phyloP scores from a whole-genome alignment of 2,329 filamentous ascomycete species.

The Apiospora malaysiana region DNA sequence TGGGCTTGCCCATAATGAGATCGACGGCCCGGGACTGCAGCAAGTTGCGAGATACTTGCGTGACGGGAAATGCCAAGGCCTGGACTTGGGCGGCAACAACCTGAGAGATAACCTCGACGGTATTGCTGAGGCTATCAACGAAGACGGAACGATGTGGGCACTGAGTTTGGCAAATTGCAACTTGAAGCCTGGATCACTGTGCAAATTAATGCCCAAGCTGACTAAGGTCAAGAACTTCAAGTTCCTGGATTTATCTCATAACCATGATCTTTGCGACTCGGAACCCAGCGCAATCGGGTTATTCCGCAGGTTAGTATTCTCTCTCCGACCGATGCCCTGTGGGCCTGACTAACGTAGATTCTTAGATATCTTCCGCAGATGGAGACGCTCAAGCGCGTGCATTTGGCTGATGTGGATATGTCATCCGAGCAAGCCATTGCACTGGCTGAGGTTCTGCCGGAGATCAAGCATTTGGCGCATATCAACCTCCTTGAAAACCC shows the following conservation, averaged over 20 bases:
- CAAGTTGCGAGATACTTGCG: conserved; percentile 80
- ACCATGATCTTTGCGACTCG: conserved; percentile 76
- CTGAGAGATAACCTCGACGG: conserved; percentile 60
- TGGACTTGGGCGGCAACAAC: conserved; percentile 90
- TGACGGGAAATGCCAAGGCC: conserved; percentile 79
- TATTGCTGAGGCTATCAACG: conserved; percentile 58
- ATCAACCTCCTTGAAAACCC: conserved; percentile 86
- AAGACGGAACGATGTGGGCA: conserved; percentile 70
- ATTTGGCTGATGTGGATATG: conserved; percentile 84
- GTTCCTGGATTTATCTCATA: conserved; percentile 93
- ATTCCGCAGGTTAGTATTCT: conserved; percentile 69
- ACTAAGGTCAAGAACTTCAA: conserved; percentile 74
- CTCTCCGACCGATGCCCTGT: conserved; percentile 26
- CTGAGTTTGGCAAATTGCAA: conserved; percentile 88
- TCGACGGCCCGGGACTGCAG: conserved; percentile 75
- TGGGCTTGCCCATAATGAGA: conserved; percentile 81
- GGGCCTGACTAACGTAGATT: background rate
- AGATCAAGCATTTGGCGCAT: conserved; percentile 81
- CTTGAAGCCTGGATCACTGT: conserved; percentile 74
- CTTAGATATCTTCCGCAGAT: conserved; percentile 78
- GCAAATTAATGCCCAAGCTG: conserved; percentile 76
- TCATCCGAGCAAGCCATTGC: conserved; percentile 88
- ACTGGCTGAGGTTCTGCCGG: conserved; percentile 87
- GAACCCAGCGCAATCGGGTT: conserved; percentile 76
- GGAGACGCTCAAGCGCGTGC: conserved; percentile 78